Evolutionary conservation across 1,284 basidiomycete species (phyloP), one percentile per base, ranked within the genome.

Genomic region (Cystobasidiaceae sp.): DNA sequence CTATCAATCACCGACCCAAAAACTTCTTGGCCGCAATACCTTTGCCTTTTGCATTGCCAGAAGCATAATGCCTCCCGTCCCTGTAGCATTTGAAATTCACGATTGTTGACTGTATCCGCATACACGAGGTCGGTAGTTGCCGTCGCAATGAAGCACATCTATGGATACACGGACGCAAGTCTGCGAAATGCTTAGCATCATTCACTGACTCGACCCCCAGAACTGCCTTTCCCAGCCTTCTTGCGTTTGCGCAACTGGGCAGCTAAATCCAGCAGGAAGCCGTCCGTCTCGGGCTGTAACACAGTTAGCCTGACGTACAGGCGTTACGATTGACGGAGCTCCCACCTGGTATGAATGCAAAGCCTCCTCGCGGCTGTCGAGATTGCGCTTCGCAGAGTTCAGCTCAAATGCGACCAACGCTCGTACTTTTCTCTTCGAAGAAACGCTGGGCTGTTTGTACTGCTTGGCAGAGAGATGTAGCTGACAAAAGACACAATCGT

Each of bases 311-410:
- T 11, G 30, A n/a, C 21, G 11, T 4, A 2, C 4, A 23, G 9
- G 21, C 5, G 4, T 39, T 39, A 17, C 4, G 21, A 23, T 4
- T 11, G 19, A 41, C 21, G n/a, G 23, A 7, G 41, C n/a, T 19
- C 49, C 45, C 21, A 62, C 60, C 30, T 62, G 49, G 41, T 62
- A 62, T 30, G 39, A 33, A 1, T 30, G n/a, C 6, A 33, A 25
- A 11, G 32, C 60, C 11, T 62, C 60, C 28, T 44, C 46, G 15
- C 32, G 17, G 19, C 28, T 49, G 17, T 62, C 49, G 17, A 62
- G 25, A 6, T 52, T 33, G 6, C 60, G 34, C 28, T 54, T 52
- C 23, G 37, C 27, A 15, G 33, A 33, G 5, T 30, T 46, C 13
- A 62, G 37, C 23, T 48, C 60, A 15, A 34, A 28, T n/a, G 44